Base-by-base conservation (phyloP, 2,329 filamentous ascomycete genomes). In the Neonectria hederae region DNA sequence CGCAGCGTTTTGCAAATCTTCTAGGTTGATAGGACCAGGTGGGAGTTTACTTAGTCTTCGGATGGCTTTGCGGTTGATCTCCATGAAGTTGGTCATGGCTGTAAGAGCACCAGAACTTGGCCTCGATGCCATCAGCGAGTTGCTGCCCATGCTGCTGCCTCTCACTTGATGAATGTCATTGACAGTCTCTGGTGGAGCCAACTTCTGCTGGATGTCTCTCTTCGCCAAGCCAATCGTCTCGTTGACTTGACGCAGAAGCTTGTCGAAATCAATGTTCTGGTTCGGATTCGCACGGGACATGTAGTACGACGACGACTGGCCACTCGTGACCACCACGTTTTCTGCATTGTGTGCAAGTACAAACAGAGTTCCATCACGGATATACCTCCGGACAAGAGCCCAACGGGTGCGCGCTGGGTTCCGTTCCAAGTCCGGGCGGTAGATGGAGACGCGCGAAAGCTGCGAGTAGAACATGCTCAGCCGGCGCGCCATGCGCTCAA, bases 381-480 rank as follows among this genome's bases (percentile, higher is more conserved):
- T 78, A 45, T 80, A 82, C 32, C 81, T 78, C 0, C 81, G 78
- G 7, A 87, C 76, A 2, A 86, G 79, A 19, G 82, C 79, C 84
- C 85, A 87, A 5, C 85, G 76, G 0, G 84, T 82, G 5, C 85
- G 76, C 0, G 84, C 84, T 0, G 85, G 84, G 67, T 86, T 86
- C 22, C 76, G 78, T 72, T 87, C 85, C 5, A 87, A 77, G 61
- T 82, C 81, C 0, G 84, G 84, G 11, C 81, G 80, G 65, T 86
- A 86, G 8, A 87, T 78, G 0, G 83, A 84, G 65, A 81, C 77
- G 14, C 81, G 79, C 0, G 84, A 78, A 4, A 87, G 76, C 63
- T 84, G 83, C 8, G 80, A 77, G 65, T 87, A 87, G 72, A 85
- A 87, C 5, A 82, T 78, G 38, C 84, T 82, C 0, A 87, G 74